phyloP scores from a whole-genome alignment of 2,329 filamentous ascomycete genomes.

The Aspergillus awamori region DNA sequence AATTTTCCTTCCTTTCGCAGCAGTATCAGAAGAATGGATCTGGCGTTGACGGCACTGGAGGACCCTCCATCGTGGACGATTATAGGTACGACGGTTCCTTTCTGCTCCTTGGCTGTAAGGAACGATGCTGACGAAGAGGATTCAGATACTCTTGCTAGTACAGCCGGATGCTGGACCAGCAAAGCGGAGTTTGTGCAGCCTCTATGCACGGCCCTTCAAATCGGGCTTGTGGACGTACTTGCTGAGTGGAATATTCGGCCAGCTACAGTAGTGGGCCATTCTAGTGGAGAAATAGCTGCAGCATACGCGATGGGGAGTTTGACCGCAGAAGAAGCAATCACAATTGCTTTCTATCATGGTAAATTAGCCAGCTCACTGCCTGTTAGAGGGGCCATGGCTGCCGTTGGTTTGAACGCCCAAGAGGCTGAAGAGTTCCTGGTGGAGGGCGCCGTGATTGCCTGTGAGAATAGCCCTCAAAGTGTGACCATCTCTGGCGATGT shows the following conservation, averaged over 20 bases:
- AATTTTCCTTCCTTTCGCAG: background rate
- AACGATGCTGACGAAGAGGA: too few relatives aligned
- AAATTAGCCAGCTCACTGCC: conserved; percentile 26
- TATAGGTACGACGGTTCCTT: too few relatives aligned
- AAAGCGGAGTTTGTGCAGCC: conserved; percentile 19
- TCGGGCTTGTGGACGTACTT: conserved; percentile 18
- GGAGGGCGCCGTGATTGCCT: conserved; percentile 17
- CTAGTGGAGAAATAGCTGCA: conserved; percentile 26
- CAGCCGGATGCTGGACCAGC: background rate
- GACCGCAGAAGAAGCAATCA: conserved; percentile 17
- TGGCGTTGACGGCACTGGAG: conserved; percentile 4
- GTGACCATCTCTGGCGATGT: conserved; percentile 24
- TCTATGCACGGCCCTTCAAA: conserved; percentile 22
- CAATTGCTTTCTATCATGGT: conserved; percentile 23
- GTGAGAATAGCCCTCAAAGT: conserved; percentile 21
- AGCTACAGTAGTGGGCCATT: conserved; percentile 24
- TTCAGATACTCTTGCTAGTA: too few relatives aligned
- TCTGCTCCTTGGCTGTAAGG: too few relatives aligned
- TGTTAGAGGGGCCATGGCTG: conserved; percentile 21
- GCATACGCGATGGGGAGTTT: conserved; percentile 24
- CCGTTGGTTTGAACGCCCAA: conserved; percentile 15
- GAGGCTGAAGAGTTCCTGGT: conserved; percentile 12
- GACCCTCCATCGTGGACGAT: conserved; percentile 14
- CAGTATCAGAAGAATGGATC: conserved; percentile 17
- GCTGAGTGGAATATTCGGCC: conserved; percentile 16